phyloP scores from a whole-genome alignment of 106 monocot species.

The Vanilla planifolia region DNA sequence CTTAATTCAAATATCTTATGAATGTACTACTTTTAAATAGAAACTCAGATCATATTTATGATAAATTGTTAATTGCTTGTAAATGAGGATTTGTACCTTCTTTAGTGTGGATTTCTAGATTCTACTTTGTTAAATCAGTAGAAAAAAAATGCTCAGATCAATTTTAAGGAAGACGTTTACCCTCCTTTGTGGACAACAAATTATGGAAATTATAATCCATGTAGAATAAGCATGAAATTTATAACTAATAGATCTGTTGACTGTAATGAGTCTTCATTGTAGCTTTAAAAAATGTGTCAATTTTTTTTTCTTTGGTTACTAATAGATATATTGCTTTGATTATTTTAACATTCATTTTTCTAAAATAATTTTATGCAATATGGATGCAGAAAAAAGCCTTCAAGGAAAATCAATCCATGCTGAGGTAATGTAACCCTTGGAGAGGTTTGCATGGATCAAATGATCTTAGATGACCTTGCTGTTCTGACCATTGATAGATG shows the following conservation, averaged over 20 bases:
- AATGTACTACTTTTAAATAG: too few species aligned
- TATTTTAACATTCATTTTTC: constrained; percentile 1
- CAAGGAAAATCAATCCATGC: constrained; percentile 17
- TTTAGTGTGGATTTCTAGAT: neutral
- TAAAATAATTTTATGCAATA: constrained; percentile 13
- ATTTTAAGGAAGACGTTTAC: too few species aligned
- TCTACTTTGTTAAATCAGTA: neutral
- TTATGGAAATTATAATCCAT: too few species aligned
- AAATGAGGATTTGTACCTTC: neutral
- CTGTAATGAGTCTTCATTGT: too few species aligned
- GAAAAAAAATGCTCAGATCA: neutral
- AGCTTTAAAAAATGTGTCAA: neutral
- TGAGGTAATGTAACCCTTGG: constrained; percentile 26
- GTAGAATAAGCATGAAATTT: too few species aligned
- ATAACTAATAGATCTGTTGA: too few species aligned
- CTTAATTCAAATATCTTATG: neutral
- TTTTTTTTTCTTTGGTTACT: constrained; percentile 4
- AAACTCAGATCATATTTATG: too few species aligned
- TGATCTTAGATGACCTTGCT: neutral
- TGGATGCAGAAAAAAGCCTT: constrained; percentile 36
- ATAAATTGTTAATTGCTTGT: neutral
- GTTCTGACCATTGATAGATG: neutral
- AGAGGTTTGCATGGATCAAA: neutral
- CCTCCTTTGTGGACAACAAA: too few species aligned
- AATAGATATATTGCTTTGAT: neutral